phyloP scores from a whole-genome alignment of 164 flowering plant genomes.

The Brasenia schreberi region DNA sequence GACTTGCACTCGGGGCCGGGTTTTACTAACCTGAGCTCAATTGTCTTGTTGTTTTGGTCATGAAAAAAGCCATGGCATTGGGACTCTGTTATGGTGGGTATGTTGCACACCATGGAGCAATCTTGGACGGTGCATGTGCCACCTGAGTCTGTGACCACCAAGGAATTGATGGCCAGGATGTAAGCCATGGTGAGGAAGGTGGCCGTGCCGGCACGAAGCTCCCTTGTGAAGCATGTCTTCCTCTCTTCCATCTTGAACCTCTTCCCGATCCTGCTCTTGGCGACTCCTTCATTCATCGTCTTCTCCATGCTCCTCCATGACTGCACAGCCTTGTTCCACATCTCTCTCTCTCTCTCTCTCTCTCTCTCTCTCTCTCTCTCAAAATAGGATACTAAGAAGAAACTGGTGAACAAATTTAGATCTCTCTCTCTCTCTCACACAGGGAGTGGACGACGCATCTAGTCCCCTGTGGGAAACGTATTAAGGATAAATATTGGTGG shows the following conservation, averaged over 20 bases:
- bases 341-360: slow-evolving; percentile 11
- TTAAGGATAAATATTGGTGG: neutral
- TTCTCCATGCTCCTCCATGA: slow-evolving; percentile 34
- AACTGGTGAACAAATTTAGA: too few species aligned
- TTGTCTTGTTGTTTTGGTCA: neutral
- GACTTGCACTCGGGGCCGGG: slow-evolving; percentile 33
- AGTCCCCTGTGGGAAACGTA: neutral
- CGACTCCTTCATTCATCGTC: slow-evolving; percentile 32
- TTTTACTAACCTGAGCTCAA: neutral
- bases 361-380: slow-evolving; percentile 11
- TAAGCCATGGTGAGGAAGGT: slow-evolving; percentile 90
- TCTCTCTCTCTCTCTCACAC: neutral
- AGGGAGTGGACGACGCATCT: neutral
- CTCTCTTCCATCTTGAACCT: slow-evolving; percentile 70
- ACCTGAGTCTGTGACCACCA: slow-evolving; percentile 69
- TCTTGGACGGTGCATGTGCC: slow-evolving; percentile 53
- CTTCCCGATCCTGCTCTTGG: slow-evolving; percentile 42
- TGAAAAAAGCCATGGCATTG: neutral
- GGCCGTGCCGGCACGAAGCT: slow-evolving; percentile 72
- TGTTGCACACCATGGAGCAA: slow-evolving; percentile 30
- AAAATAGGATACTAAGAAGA: too few species aligned
- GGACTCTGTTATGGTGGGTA: neutral
- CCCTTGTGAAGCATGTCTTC: slow-evolving; percentile 54
- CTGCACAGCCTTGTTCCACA: slow-evolving; percentile 14
- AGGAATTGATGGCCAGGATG: slow-evolving; percentile 76